phyloP scores from a whole-genome alignment of 2,329 filamentous ascomycete genomes.

The Botrytis fabae region DNA sequence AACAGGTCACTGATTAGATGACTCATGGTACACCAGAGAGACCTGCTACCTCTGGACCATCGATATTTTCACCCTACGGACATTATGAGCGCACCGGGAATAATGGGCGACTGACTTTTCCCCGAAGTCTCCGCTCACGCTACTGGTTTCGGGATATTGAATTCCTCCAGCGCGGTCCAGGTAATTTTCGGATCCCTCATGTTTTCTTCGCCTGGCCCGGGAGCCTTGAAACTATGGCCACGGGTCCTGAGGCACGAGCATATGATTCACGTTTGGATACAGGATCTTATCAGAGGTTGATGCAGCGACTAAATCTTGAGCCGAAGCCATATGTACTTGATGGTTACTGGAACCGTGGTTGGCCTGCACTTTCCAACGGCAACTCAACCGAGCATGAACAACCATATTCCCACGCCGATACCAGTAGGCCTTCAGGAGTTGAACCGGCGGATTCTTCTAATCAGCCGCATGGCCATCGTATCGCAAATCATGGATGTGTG shows the following conservation, averaged over 20 bases:
- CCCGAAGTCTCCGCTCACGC: neutral
- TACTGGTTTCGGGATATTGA: neutral
- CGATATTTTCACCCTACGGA: neutral
- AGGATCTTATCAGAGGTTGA: conserved; percentile 3
- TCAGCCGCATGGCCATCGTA: neutral
- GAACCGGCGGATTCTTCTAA: too few relatives aligned
- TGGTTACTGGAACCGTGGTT: neutral
- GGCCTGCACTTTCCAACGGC: neutral
- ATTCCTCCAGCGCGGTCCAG: neutral
- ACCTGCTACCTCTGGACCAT: neutral
- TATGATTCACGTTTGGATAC: neutral
- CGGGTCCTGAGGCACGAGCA: neutral
- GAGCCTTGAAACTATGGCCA: neutral
- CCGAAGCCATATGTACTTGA: neutral
- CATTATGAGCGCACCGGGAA: neutral
- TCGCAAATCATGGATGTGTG: neutral
- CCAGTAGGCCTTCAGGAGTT: too few relatives aligned
- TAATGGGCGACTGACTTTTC: neutral
- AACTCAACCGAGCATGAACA: neutral
- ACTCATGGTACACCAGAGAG: neutral
- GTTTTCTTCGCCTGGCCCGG: neutral
- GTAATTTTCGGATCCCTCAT: neutral
- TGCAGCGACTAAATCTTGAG: conserved; percentile 9
- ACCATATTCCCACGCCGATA: too few relatives aligned
- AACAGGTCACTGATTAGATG: neutral